phyloP scores from a whole-genome alignment of 2,329 filamentous ascomycete species.

The Verticillium nubilum region DNA sequence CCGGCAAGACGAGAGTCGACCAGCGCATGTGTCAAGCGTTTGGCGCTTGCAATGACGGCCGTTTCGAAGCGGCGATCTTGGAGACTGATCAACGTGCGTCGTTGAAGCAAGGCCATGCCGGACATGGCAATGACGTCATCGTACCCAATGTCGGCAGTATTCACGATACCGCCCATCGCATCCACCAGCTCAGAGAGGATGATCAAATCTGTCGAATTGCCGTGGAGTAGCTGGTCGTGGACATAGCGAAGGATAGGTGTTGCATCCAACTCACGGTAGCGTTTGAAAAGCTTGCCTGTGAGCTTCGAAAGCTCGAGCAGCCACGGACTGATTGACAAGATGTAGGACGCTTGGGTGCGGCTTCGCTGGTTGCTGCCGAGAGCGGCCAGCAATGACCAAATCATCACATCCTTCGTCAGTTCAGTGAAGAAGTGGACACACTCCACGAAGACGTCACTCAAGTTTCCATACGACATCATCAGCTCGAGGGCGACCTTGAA shows the following conservation, averaged over 20 bases:
- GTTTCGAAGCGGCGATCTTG: constrained; percentile 78
- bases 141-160: constrained; percentile 83
- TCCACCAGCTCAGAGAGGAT: constrained; percentile 86
- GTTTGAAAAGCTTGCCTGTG: constrained; percentile 81
- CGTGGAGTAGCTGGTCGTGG: constrained; percentile 71
- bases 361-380: constrained; percentile 57
- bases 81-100: constrained; percentile 73
- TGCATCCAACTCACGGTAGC: constrained; percentile 78
- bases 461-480: constrained; percentile 89
- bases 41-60: constrained; percentile 56
- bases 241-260: constrained; percentile 87
- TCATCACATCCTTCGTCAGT: constrained; percentile 86
- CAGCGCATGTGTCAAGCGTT: constrained; percentile 73
- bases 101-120: constrained; percentile 73
- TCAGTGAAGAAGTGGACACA: constrained; percentile 92
- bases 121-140: constrained; percentile 82
- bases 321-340: constrained; percentile 82
- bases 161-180: constrained; percentile 89
- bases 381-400: constrained; percentile 83
- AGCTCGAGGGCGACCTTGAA: constrained; percentile 86
- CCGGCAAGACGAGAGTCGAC: constrained; percentile 73
- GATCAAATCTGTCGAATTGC: constrained; percentile 86
- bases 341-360: constrained; percentile 56
- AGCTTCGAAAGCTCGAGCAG: constrained; percentile 86
- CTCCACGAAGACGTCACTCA: constrained; percentile 92